Percentiles rank a stretch among this genome's conserved stretches.
Conservation (phyloP, 1,139 yeast genomes). For the Zygosaccharomyces pseudobailii region DNA sequence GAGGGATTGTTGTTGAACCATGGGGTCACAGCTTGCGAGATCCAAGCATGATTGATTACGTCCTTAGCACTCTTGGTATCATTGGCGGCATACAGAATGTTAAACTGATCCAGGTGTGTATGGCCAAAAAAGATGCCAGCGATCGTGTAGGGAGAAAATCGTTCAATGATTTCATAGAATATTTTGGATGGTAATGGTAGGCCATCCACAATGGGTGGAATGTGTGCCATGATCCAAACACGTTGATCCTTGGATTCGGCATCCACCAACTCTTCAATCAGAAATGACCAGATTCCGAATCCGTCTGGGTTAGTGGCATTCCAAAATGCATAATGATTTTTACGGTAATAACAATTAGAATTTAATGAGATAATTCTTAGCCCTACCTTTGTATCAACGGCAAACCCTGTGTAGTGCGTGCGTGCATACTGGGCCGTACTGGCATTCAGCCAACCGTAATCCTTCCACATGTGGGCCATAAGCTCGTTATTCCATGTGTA, state of each 20-base stretch:
- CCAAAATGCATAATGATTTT: slow-evolving; percentile 61
- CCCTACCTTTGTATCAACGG: slow-evolving; percentile 52
- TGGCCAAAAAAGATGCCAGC: slow-evolving; percentile 70
- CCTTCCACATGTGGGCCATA: slow-evolving; percentile 55
- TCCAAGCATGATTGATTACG: slow-evolving; percentile 57
- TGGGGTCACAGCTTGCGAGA: slow-evolving; percentile 64
- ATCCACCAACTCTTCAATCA: slow-evolving; percentile 55
- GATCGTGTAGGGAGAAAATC: slow-evolving; percentile 66
- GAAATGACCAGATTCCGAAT: slow-evolving; percentile 60
- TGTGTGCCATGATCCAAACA: slow-evolving; percentile 70
- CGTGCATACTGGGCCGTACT: slow-evolving; percentile 36
- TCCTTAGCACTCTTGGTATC: slow-evolving; percentile 39
- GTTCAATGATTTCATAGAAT: slow-evolving; percentile 53
- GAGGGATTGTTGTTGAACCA: slow-evolving; percentile 55
- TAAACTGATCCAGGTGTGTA: slow-evolving; percentile 66
- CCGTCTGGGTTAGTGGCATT: slow-evolving; percentile 53
- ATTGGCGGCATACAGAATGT: slow-evolving; percentile 46
- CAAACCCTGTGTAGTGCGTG: slow-evolving; percentile 58
- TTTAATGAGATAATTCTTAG: slow-evolving; percentile 61
- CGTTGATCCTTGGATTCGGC: slow-evolving; percentile 54
- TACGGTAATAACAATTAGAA: slow-evolving; percentile 61
- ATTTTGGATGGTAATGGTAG: slow-evolving; percentile 59
- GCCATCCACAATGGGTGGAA: slow-evolving; percentile 58
- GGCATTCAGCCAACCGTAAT: slow-evolving; percentile 42
- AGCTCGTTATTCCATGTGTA: slow-evolving; percentile 59